Conservation (phyloP, 2,329 filamentous ascomycete species). For the Microcera coccophila region DNA sequence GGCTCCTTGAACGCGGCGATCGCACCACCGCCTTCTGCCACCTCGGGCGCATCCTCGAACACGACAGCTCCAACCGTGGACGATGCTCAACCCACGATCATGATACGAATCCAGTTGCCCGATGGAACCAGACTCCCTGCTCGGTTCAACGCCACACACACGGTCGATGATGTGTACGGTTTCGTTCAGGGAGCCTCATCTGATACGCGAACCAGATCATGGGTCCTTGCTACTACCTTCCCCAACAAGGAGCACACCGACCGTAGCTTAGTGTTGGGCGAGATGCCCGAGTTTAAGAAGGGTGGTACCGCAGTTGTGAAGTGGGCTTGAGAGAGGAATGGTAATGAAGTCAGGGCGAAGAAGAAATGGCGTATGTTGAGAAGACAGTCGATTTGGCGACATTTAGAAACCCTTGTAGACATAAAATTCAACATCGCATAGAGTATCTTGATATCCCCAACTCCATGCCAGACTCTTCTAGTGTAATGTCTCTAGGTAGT, state of each 20-base stretch:
- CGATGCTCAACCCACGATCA: conserved; percentile 62
- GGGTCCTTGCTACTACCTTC: conserved; percentile 78
- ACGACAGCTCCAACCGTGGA: conserved; percentile 47
- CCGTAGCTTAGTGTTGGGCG: conserved; percentile 54
- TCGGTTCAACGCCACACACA: conserved; percentile 77
- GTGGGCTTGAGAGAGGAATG: conserved; percentile 35
- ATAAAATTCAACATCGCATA: conserved; percentile 5
- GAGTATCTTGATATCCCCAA: conserved; percentile 4
- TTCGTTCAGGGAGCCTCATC: conserved; percentile 66
- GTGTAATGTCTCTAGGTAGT: conserved; percentile 1
- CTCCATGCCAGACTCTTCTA: conserved; percentile 14
- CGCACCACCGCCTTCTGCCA: conserved; percentile 17
- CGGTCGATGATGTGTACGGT: conserved; percentile 70
- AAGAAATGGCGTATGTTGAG: not conserved
- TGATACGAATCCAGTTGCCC: conserved; percentile 72
- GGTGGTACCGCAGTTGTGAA: conserved; percentile 64
- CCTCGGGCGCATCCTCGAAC: conserved; percentile 34
- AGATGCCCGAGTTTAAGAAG: conserved; percentile 62
- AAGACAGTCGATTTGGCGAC: not conserved
- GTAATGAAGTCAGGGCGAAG: conserved; percentile 17
- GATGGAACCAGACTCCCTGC: conserved; percentile 74
- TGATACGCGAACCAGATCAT: conserved; percentile 54
- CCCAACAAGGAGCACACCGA: conserved; percentile 77
- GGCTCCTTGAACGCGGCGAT: conserved; percentile 12
- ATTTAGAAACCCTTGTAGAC: conserved; percentile 2